Evolutionary conservation across 257 asterid species (phyloP), one percentile per base, ranked within the genome.

Genomic region (Pogostemon cablin): DNA sequence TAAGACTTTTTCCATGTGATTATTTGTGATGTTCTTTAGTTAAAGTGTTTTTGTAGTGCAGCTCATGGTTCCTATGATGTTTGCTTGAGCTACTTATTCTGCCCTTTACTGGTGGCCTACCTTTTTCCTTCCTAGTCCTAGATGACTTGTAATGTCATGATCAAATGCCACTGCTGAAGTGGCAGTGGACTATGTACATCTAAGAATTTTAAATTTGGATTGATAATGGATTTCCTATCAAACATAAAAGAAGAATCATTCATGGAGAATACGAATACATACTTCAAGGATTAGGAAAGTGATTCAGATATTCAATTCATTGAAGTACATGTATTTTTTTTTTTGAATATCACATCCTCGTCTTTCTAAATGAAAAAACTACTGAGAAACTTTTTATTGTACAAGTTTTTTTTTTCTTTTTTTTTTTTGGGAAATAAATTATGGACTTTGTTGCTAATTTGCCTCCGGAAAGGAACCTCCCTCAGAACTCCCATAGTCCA

Each of bases 1-100:
- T 88, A 81, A 65, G 80, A n/a, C 49, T 67, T 62, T 10, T 46
- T 12, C 55, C 50, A 11, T 54, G 11, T 46, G 40, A 9, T 38
- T 52, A 7, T 17, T 64, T 15, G 32, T 35, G 46, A 49, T 25
- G 4, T 52, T 57, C 63, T 25, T 57, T 10, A 17, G 17, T 34
- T 25, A 25, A 25, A 34, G 44, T 68, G 43, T 62, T 47, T 68
- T 7, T 6, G 25, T 5, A 9, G 37, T 64, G 55, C 7, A 6
- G 43, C 34, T 62, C 43, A 10, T 15, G 37, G 25, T 37, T 38
- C 49, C 43, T 38, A 8, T 42, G 15, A 5, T 12, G n/a, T 12
- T 35, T 62, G 46, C 44, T 20, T 20, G 54, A 60, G 0, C 42
- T 20, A 50, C 47, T 9, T 52, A 15, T 54, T 52, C 7, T 48